Evolutionary conservation across 1,284 basidiomycete genomes (phyloP).

Genomic region (Mycena sp.): DNA sequence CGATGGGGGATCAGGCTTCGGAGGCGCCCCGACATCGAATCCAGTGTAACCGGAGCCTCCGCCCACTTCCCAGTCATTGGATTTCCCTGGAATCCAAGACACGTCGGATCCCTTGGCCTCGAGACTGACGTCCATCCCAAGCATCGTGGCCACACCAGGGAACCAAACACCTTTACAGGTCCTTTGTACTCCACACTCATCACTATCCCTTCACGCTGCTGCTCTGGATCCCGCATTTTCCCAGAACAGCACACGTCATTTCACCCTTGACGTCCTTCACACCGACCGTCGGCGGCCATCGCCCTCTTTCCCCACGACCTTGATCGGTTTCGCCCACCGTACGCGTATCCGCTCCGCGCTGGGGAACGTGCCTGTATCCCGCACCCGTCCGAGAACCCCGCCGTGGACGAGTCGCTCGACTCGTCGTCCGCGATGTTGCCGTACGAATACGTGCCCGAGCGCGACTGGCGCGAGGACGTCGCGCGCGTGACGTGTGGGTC

Average conservation of each 20-base stretch:
- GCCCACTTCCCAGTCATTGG: conserved; percentile 63
- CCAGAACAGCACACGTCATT: conserved; percentile 70
- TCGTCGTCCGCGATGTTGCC: conserved; percentile 83
- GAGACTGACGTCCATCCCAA: conserved; percentile 80
- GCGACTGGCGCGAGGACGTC: conserved; percentile 54
- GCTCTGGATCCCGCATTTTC: conserved; percentile 49
- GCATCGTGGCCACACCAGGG: conserved; percentile 80
- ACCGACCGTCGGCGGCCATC: conserved; percentile 72
- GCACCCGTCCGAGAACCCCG: conserved; percentile 66
- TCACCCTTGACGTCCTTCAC: conserved; percentile 72
- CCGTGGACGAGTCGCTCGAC: conserved; percentile 74
- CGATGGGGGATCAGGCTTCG: conserved; percentile 31
- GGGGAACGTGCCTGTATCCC: conserved; percentile 79
- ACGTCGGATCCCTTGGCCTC: conserved; percentile 74
- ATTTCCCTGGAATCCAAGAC: conserved; percentile 64
- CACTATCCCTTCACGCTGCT: conserved; percentile 62
- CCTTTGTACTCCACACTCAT: conserved; percentile 77
- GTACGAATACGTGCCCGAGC: conserved; percentile 59
- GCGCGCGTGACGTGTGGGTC: conserved; percentile 78
- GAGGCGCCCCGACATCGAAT: conserved; percentile 61
- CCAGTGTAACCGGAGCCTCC: conserved; percentile 77
- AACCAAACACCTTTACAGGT: conserved; percentile 81
- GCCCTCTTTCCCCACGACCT: conserved; percentile 52
- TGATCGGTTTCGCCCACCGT: conserved; percentile 78
- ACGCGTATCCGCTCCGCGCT: conserved; percentile 78